phyloP scores from a whole-genome alignment of 371 early-diverging fungal genomes.

The Furculomyces boomerangus region DNA sequence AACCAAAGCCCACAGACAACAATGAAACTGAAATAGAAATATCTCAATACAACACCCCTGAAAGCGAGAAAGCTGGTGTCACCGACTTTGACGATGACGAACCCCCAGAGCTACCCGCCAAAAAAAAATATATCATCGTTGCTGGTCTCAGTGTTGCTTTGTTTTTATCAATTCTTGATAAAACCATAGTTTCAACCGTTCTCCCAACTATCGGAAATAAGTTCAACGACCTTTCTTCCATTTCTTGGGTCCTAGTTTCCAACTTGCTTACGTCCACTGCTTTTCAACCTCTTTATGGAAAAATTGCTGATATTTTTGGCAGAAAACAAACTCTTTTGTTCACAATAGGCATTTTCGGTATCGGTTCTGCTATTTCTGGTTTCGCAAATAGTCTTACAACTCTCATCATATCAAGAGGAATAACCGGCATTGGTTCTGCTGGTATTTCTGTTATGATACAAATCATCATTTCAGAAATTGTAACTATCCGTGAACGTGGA shows the following conservation, averaged over 20 bases:
- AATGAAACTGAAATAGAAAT: too few species aligned
- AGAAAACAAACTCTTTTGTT: conserved; percentile 24
- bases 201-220: conserved; percentile 50
- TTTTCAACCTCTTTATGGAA: conserved; percentile 31
- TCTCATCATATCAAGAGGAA: conserved; percentile 42
- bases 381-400: conserved; percentile 29
- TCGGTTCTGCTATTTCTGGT: conserved; percentile 35
- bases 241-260: conserved; percentile 26
- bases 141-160: conserved; percentile 25
- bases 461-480: conserved; percentile 19
- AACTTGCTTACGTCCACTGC: conserved; percentile 40
- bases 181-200: conserved; percentile 57
- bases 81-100: too few species aligned
- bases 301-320: conserved; percentile 30
- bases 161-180: conserved; percentile 41
- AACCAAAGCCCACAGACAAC: too few species aligned
- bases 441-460: conserved; percentile 40
- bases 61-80: too few species aligned
- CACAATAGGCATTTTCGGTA: conserved; percentile 28
- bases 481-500: conserved; percentile 26
- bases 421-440: conserved; percentile 57
- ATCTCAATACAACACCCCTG: too few species aligned
- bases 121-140: conserved; percentile 7
- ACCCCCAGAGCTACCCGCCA: too few species aligned
- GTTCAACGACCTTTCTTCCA: conserved; percentile 29